Base-by-base conservation (phyloP, 2,329 filamentous ascomycete species). In the Pseudocercospora cruenta region DNA sequence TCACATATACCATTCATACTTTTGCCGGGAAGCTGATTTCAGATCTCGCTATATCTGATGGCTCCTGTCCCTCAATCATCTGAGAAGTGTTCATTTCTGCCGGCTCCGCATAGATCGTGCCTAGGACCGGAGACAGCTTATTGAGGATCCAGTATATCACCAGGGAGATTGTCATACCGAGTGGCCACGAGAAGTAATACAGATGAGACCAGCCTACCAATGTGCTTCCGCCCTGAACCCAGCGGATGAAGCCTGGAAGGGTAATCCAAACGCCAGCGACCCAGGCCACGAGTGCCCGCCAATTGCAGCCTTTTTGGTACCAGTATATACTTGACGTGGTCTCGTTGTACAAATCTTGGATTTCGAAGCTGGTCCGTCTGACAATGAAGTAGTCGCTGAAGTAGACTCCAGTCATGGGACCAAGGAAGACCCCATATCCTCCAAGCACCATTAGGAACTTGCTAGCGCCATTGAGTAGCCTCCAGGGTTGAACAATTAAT, bases 241-340 rank as follows among this genome's bases (percentile, higher is more conserved):
- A 58, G 10, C 54, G 28, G 22, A 51, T 51, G 47, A 51, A 51
- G 16, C 47, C 47, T 6, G 47, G 47, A 6, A 51, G 47, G 5
- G 47, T 51, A 4, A 51, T 51, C 47, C 47, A 51, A 1, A 51
- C 47, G 3, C 47, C 47, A 4, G 47, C 47, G 21, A 51, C 21
- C 47, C 47, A 75, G 2, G 73, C 73, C 9, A 67, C 58, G 49
- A 73, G 70, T 7, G 68, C 73, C 24, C 73, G 67, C 66, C 65
- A 70, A 47, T 75, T 75, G 21, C 72, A 65, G 24, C 73, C 73
- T 6, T 58, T 60, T 5, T 59, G 68, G 58, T 69, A 75, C 73
- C 73, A 75, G 55, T 75, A 75, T 14, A 72, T 73, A 19, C 68
- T 67, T 19, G 66, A 47, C 5, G 22, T 31, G 19, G 62, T 65